Evolutionary conservation across 768 basidiomycete species (phyloP), one percentile per base, ranked within the genome.

Genomic region (Calvatia gigantea): DNA sequence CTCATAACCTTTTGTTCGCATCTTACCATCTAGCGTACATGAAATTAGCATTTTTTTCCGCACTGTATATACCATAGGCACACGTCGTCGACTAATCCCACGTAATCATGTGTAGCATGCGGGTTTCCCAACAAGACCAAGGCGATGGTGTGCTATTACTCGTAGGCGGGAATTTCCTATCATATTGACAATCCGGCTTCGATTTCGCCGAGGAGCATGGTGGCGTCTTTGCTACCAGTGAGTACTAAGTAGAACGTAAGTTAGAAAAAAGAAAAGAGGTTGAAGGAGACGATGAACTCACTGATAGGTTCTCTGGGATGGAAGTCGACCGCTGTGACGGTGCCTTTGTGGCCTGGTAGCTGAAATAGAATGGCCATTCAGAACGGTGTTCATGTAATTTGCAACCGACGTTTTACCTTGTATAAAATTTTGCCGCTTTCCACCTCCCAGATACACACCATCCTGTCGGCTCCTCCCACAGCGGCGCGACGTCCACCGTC

Each of bases 341-440:
- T 95, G 9, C 96, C 95, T 69, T 93, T 97, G 70, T 99, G 96
- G 12, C 96, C 96, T 35, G 96, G 93, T 54, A 98, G 80, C 91
- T 91, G 25, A 3, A 35, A 8, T 58, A 17, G 31, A 29, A 39
- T 0, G 14, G 6, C 23, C 3, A 12, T 32, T 6, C 14, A 15
- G 14, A 11, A 44, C 7, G 19, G 5, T 2, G 41, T n/a, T 53
- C 35, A 51, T 14, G 39, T 50, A 21, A 32, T 17, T 31, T 31
- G 37, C 15, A 39, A 42, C 25, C 37, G 17, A 21, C 32, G 35
- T 59, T 63, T 35, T 38, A 94, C 86, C 82, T 94, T 92, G 76
- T 92, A 93, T 60, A 87, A 65, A 2, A 89, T 80, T 56, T 81
- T 83, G 25, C 79, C 83, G 60, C 80, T 90, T 59, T 92, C 89